Conservation (phyloP, 371 early-diverging fungal genomes). For the Polyrhizophydium stewartii region DNA sequence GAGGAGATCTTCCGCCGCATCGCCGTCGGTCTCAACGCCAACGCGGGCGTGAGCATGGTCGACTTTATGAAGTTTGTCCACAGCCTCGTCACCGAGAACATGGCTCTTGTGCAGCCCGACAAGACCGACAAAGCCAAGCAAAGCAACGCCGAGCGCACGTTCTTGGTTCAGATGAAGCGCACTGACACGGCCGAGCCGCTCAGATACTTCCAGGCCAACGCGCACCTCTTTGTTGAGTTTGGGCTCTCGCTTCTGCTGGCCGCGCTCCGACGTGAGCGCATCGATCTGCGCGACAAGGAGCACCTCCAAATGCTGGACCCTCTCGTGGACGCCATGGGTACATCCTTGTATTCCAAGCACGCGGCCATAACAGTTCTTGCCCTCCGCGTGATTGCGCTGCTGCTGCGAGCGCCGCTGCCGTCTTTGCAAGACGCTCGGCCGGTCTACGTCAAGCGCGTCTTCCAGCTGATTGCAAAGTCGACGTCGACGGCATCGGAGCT, state of each 20-base stretch:
- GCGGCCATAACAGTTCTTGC: conserved; percentile 62
- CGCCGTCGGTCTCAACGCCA: conserved; percentile 72
- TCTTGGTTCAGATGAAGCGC: conserved; percentile 68
- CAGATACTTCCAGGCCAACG: conserved; percentile 71
- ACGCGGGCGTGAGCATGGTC: conserved; percentile 60
- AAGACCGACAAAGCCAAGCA: conserved; percentile 32
- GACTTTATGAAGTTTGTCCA: conserved; percentile 76
- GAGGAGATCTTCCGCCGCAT: conserved; percentile 74
- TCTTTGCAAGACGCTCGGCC: conserved; percentile 60
- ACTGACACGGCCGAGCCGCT: conserved; percentile 36
- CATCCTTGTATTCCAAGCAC: conserved; percentile 77
- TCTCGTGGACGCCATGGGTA: conserved; percentile 74
- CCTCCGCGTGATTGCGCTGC: conserved; percentile 59
- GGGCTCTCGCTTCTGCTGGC: conserved; percentile 72
- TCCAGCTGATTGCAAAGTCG: conserved; percentile 63
- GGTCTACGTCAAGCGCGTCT: conserved; percentile 68
- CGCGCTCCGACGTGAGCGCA: conserved; percentile 62
- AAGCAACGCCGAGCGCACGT: conserved; percentile 41
- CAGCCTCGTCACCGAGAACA: conserved; percentile 76
- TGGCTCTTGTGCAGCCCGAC: conserved; percentile 55
- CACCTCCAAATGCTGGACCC: conserved; percentile 68
- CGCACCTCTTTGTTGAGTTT: conserved; percentile 88
- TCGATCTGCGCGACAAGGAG: conserved; percentile 47
- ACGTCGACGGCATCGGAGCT: conserved; percentile 65
- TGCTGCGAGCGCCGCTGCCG: conserved; percentile 69